Percentiles rank a stretch among this genome's conserved stretches.
Evolutionary conservation across 2,329 filamentous ascomycete genomes (phyloP).

Genomic region (Xylaria sp.): DNA sequence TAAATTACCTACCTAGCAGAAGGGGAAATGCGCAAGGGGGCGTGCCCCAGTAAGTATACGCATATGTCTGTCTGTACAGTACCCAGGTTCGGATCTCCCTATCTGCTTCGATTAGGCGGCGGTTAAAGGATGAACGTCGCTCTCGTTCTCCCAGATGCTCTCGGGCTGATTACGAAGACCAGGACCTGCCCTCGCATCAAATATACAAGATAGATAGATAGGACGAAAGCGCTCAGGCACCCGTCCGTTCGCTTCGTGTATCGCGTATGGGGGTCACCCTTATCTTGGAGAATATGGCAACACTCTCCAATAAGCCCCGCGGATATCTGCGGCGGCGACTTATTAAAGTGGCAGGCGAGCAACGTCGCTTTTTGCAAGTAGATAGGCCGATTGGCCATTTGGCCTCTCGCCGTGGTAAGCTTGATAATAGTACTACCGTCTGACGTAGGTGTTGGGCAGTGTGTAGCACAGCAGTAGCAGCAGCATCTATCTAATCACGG

Average conservation of each 20-base stretch:
- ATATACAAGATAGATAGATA: conserved; percentile 4
- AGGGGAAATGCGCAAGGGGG: not conserved
- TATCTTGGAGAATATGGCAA: not conserved
- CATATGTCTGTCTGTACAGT: not conserved
- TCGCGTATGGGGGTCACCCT: conserved; percentile 7
- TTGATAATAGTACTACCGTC: conserved; percentile 20
- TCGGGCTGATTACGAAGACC: not conserved
- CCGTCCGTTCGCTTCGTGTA: not conserved
- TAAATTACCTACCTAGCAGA: not conserved
- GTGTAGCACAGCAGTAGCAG: conserved; percentile 16
- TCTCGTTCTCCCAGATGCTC: not conserved
- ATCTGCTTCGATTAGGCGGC: not conserved
- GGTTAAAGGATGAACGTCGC: not conserved
- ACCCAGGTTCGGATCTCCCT: not conserved
- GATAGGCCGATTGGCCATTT: conserved; percentile 23
- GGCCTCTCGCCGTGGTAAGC: conserved; percentile 3
- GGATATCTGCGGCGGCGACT: not conserved
- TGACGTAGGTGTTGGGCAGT: conserved; percentile 22
- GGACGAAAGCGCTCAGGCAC: not conserved
- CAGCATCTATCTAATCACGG: conserved; percentile 13
- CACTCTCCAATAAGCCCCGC: not conserved
- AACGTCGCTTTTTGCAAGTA: conserved; percentile 19
- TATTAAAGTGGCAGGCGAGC: not conserved
- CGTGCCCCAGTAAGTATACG: too few relatives aligned
- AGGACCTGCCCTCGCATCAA: not conserved